Base-by-base conservation (phyloP, 106 monocot genomes). In the Acorus calamus region DNA sequence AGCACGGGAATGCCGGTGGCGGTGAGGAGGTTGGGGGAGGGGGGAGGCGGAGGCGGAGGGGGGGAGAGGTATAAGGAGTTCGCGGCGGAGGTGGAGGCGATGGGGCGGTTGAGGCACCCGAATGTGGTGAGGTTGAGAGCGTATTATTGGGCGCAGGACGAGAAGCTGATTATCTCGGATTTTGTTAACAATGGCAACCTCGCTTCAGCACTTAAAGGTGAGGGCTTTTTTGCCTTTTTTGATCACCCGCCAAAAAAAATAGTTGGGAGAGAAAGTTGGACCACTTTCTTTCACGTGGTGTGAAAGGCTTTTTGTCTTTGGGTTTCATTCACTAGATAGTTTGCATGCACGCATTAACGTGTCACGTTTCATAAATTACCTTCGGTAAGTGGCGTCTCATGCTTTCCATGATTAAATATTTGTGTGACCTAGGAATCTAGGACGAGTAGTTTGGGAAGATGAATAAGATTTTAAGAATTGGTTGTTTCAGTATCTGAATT, bases 141-240 rank as follows among this genome's bases (percentile, higher is more conserved):
- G 0, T 94, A 71, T 68, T 90, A 87, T 73, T 94, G 94, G 89
- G 80, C 94, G 4, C 72, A 55, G 6, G 86, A 87, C 47, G 89
- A 94, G 86, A 94, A 89, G 78, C 73, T 94, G 47, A 70, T 94
- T 63, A 79, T 94, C 69, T 76, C 74, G 44, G 89, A 94, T 61
- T 94, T 84, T 68, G 59, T 87, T 69, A 63, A 84, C 68, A 81
- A 87, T n/a, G 86, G 94, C 57, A 90, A 76, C 56, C 89, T 94
- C 55, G 79, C 86, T 61, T 49, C 86, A 44, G 84, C 84, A 7
- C 82, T 94, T 11, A 78, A 69, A 63, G 87, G 94, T 90, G 11
- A 73, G 78, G 75, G 3, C 9, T 3, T 4, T 4, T 2, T 3
- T 52, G 8, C 7, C n/a, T 28, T 28, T 28, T 28, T 28, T 28